Conservation (phyloP, 331 rosid species). For the Quercus phellos region DNA sequence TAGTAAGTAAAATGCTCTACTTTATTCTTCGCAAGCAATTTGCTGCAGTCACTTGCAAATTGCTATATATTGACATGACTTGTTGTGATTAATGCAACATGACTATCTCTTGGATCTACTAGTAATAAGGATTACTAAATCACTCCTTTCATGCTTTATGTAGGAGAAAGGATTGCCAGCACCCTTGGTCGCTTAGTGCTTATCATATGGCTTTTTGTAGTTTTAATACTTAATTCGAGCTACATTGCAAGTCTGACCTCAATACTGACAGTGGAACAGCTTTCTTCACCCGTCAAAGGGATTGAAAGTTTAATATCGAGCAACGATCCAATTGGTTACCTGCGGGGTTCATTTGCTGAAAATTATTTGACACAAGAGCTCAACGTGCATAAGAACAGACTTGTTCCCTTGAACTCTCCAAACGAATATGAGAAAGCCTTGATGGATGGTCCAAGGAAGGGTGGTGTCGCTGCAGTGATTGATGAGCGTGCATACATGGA, state of each 20-base stretch:
- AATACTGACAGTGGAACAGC: constrained; percentile 63
- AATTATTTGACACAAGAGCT: constrained; percentile 54
- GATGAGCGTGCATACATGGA: constrained; percentile 63
- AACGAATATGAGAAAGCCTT: constrained; percentile 50
- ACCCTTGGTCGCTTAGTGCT: constrained; percentile 60
- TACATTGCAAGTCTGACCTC: constrained; percentile 68
- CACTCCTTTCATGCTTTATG: background rate
- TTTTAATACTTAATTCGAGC: constrained; percentile 63
- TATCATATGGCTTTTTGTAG: constrained; percentile 67
- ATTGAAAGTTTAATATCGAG: constrained; percentile 54
- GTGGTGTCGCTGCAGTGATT: constrained; percentile 61
- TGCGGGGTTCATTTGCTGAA: constrained; percentile 44
- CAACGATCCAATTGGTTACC: constrained; percentile 49
- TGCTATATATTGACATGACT: too few species aligned
- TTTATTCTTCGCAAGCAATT: background rate
- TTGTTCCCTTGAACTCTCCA: constrained; percentile 40
- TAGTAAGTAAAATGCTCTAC: constrained; percentile 36
- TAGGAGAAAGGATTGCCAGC: constrained; percentile 54
- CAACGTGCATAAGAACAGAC: constrained; percentile 49
- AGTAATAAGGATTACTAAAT: background rate
- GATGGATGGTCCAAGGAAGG: constrained; percentile 41
- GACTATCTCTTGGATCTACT: too few species aligned
- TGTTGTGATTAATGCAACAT: too few species aligned
- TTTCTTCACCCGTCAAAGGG: constrained; percentile 62
- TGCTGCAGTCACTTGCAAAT: background rate